Percentiles rank a stretch among this genome's conserved stretches.
Evolutionary conservation across 1,139 yeast species (phyloP).

Genomic region (Saccharomyces pastorianus): DNA sequence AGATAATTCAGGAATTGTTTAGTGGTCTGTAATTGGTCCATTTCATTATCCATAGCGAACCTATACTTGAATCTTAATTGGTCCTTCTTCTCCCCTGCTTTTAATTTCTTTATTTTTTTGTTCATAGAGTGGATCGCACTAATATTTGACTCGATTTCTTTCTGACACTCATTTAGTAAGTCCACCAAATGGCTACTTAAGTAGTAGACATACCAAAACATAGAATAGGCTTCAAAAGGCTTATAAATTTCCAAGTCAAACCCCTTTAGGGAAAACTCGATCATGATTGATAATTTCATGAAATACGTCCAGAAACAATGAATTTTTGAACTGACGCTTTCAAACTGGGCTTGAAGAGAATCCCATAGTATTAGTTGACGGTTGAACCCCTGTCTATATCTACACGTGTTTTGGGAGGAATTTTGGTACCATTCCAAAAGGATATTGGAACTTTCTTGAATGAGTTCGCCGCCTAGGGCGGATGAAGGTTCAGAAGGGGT

Average conservation of each 20-base stretch:
- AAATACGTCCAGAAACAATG: slow-evolving; percentile 48
- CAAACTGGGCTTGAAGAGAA: slow-evolving; percentile 63
- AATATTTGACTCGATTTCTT: slow-evolving; percentile 38
- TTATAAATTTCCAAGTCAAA: slow-evolving; percentile 70
- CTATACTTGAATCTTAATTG: slow-evolving; percentile 26
- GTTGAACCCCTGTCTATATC: slow-evolving; percentile 69
- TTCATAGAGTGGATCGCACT: slow-evolving; percentile 32
- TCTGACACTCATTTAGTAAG: slow-evolving; percentile 45
- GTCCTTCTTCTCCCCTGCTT: slow-evolving; percentile 33
- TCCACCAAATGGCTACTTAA: slow-evolving; percentile 43
- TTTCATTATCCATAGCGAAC: slow-evolving; percentile 17
- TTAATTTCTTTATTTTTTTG: slow-evolving; percentile 42
- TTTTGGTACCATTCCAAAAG: slow-evolving; percentile 50
- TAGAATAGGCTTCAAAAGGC: slow-evolving; percentile 57
- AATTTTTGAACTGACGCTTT: slow-evolving; percentile 42
- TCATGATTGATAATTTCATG: slow-evolving; percentile 61
- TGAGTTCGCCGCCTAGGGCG: background rate
- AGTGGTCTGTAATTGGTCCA: slow-evolving; percentile 24
- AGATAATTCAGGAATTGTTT: slow-evolving; percentile 24
- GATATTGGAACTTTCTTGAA: slow-evolving; percentile 30
- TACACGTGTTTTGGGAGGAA: slow-evolving; percentile 65
- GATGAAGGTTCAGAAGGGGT: slow-evolving; percentile 4
- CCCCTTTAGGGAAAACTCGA: slow-evolving; percentile 64
- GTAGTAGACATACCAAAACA: slow-evolving; percentile 61
- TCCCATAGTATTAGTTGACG: slow-evolving; percentile 62